These are phyloP conservation scores for Arachis stenosperma DNA, from an alignment of 306 rosid genomes.

Conservation along the genomic window DNA sequence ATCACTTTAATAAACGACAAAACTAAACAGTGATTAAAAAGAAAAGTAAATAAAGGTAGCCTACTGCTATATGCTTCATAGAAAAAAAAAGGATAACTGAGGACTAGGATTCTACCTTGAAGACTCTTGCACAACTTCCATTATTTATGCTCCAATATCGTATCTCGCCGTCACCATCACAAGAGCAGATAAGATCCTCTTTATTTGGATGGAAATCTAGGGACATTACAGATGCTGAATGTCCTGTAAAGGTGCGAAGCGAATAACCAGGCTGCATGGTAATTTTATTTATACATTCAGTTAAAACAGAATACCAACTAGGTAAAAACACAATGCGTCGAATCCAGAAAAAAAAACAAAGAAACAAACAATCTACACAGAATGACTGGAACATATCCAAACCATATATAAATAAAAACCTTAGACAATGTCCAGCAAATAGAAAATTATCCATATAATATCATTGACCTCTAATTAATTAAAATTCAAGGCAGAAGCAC, in stretches of 20 bases:
- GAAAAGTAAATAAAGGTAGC: background rate
- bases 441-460: conserved; percentile 16
- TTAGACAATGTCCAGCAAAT: background rate
- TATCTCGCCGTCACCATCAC: conserved; percentile 93
- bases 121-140: conserved; percentile 73
- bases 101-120: conserved; percentile 61
- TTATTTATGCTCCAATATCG: conserved; percentile 94
- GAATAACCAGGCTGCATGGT: conserved; percentile 83
- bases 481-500: background rate
- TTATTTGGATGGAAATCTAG: conserved; percentile 95
- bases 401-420: background rate
- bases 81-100: background rate
- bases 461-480: background rate
- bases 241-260: conserved; percentile 87
- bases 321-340: conserved; percentile 8
- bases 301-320: conserved; percentile 24
- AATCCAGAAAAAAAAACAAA: conserved; percentile 26
- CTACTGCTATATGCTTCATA: background rate
- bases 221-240: conserved; percentile 77
- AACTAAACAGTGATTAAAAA: background rate
- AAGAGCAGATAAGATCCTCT: conserved; percentile 90
- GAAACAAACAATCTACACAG: background rate
- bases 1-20: background rate
- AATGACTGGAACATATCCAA: background rate
- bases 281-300: conserved; percentile 28